Conservation (phyloP, 305 asterid genomes). For the Rubia peregrina region DNA sequence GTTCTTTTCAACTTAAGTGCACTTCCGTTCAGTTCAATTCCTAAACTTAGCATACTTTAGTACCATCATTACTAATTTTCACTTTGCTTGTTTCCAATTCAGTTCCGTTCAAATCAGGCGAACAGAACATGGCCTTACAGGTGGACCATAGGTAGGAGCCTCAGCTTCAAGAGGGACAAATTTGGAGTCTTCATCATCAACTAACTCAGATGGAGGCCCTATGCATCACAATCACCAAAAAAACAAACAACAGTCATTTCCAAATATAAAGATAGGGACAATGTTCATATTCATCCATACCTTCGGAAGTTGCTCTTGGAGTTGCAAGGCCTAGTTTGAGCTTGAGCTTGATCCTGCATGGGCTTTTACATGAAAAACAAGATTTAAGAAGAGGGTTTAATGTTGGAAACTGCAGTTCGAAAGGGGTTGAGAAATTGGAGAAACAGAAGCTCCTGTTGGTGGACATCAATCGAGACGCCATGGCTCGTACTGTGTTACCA, state of each 20-base stretch:
- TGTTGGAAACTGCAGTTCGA: conserved; percentile 7
- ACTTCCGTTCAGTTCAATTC: too few relatives aligned
- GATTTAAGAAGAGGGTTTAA: conserved; percentile 16
- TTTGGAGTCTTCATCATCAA: conserved; percentile 82
- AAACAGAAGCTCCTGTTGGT: conserved; percentile 11
- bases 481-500: neutral
- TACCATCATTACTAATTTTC: too few relatives aligned
- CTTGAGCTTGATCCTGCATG: too few relatives aligned
- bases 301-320: conserved; percentile 43
- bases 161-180: conserved; percentile 70
- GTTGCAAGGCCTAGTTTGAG: conserved; percentile 25
- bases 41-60: too few relatives aligned
- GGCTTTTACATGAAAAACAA: too few relatives aligned
- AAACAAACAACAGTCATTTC: neutral
- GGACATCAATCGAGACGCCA: conserved; percentile 27
- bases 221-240: conserved; percentile 14
- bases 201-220: conserved; percentile 64
- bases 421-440: neutral
- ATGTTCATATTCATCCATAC: conserved; percentile 1
- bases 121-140: conserved; percentile 45
- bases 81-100: too few relatives aligned
- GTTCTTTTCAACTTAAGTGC: too few relatives aligned
- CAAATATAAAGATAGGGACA: too few relatives aligned
- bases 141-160: conserved; percentile 72
- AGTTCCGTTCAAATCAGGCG: too few relatives aligned